phyloP scores from a whole-genome alignment of 2,329 filamentous ascomycete genomes.

The Triangularia setosa region DNA sequence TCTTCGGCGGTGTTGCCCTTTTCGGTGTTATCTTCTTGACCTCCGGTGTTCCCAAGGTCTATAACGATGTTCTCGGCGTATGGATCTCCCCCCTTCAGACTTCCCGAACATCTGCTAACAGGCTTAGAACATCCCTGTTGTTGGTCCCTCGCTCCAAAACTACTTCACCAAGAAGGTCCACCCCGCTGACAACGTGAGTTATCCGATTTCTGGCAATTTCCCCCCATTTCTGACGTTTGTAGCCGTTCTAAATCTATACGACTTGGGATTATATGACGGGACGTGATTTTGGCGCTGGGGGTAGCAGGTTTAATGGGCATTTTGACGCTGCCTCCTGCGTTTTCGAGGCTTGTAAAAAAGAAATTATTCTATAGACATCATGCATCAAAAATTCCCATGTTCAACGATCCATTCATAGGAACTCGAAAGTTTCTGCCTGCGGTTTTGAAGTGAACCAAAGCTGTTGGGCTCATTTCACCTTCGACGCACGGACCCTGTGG shows the following conservation, averaged over 20 bases:
- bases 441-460: not conserved
- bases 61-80: conserved; percentile 57
- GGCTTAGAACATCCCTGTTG: conserved; percentile 51
- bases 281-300: conserved; percentile 8
- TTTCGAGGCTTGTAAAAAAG: conserved; percentile 1
- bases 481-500: not conserved
- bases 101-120: conserved; percentile 23
- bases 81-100: conserved; percentile 10
- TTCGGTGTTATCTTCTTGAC: conserved; percentile 57
- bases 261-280: not conserved
- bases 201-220: not conserved
- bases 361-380: conserved; percentile 5
- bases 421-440: not conserved
- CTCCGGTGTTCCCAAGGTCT: conserved; percentile 59
- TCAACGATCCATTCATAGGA: not conserved
- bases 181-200: conserved; percentile 60
- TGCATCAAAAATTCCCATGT: not conserved
- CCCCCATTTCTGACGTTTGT: not conserved
- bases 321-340: conserved; percentile 1
- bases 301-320: not conserved
- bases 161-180: conserved; percentile 53
- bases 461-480: not conserved
- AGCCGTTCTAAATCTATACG: conserved; percentile 27
- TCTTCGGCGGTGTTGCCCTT: conserved; percentile 55
- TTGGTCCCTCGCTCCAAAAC: conserved; percentile 33